Percentiles rank a stretch among this genome's conserved stretches.
Conservation (phyloP, 1,284 basidiomycete genomes). For the Cystodermella granulosa region DNA sequence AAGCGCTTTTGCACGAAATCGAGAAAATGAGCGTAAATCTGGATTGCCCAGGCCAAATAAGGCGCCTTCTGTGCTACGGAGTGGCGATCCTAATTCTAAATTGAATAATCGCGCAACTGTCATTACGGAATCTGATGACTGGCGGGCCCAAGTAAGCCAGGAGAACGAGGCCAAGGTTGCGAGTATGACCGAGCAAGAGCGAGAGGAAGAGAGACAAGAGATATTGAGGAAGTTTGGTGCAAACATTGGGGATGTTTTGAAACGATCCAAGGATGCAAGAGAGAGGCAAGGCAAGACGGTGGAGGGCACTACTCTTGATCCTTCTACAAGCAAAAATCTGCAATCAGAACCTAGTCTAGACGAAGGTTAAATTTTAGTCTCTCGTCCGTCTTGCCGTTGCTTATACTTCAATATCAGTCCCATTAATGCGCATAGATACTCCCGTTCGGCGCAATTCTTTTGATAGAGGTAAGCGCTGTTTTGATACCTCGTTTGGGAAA, state of each 20-base stretch:
- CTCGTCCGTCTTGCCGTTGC: background rate
- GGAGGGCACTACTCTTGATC: background rate
- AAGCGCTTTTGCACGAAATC: conserved; percentile 56
- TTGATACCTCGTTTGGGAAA: background rate
- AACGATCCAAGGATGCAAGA: conserved; percentile 48
- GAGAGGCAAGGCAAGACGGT: conserved; percentile 17
- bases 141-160: conserved; percentile 46
- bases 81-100: background rate
- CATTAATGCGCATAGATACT: conserved; percentile 23
- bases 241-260: conserved; percentile 56
- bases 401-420: conserved; percentile 15
- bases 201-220: conserved; percentile 54
- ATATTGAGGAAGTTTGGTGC: conserved; percentile 66
- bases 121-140: conserved; percentile 26
- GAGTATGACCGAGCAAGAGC: conserved; percentile 56
- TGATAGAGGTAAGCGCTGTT: conserved; percentile 22
- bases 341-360: conserved; percentile 3
- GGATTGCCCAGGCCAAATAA: conserved; percentile 11
- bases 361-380: conserved; percentile 13
- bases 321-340: background rate
- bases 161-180: conserved; percentile 55
- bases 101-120: conserved; percentile 1
- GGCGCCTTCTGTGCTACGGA: conserved; percentile 22
- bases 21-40: conserved; percentile 36
- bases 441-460: conserved; percentile 10